Percentiles rank a stretch among this genome's conserved stretches.
Conservation (phyloP, 2,329 filamentous ascomycete species). For the Phyllosticta paracitricarpa region DNA sequence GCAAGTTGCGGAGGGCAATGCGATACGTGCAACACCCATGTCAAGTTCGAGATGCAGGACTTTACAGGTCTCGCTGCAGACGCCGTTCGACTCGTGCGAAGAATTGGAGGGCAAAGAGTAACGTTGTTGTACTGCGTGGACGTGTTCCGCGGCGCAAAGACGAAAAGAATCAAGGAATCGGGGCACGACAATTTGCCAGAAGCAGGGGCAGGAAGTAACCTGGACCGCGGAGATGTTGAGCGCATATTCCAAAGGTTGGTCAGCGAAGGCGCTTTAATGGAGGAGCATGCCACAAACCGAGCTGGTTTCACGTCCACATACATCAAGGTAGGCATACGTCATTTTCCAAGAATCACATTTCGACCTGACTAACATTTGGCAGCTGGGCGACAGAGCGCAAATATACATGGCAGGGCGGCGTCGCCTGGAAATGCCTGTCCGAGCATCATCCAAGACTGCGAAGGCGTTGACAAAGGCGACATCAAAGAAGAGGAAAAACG, state of each 20-base stretch:
- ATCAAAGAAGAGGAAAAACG: conserved; percentile 15
- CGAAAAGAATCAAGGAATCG: conserved; percentile 46
- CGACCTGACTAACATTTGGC: conserved; percentile 13
- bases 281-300: conserved; percentile 57
- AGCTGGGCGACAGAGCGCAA: conserved; percentile 34
- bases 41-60: conserved; percentile 63
- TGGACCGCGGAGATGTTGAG: conserved; percentile 69
- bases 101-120: conserved; percentile 49
- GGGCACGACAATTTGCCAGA: conserved; percentile 40
- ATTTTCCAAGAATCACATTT: background rate
- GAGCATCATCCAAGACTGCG: conserved; percentile 36
- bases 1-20: conserved; percentile 65
- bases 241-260: conserved; percentile 72
- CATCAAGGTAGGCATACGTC: conserved; percentile 44
- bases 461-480: conserved; percentile 21
- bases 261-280: conserved; percentile 61
- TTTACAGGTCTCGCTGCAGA: conserved; percentile 65
- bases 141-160: conserved; percentile 62
- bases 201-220: conserved; percentile 57
- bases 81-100: conserved; percentile 57
- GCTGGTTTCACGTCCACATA: conserved; percentile 66
- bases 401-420: conserved; percentile 37
- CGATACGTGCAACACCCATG: conserved; percentile 77
- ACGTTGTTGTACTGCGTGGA: conserved; percentile 78
- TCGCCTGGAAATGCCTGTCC: conserved; percentile 44